Base-by-base conservation (phyloP, 148 eudicot genomes). In the Fallopia convolvulus region DNA sequence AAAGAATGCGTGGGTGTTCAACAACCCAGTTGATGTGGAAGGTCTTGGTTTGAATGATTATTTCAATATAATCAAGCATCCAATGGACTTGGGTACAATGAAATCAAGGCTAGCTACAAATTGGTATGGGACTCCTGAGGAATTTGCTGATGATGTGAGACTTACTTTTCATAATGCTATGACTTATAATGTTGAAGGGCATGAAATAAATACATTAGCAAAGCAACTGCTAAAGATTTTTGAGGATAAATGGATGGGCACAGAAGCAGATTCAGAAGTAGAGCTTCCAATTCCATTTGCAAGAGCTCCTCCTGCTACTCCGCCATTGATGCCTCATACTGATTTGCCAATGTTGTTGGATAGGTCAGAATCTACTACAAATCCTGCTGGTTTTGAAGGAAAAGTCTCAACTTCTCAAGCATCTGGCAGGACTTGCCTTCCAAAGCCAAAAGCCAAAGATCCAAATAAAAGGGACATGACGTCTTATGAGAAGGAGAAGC, bases 61-160 rank as follows among this genome's bases (percentile, higher is more conserved):
- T 79, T 86, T 86, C 49, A 89, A 85, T 4, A 86, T 93, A 68
- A 91, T 93, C 66, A 90, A 92, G 77, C 81, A 86, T 73, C 97
- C 99, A 1, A 95, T 95, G 97, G 99, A 95, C 83, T 88, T 95
- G 84, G 99, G 97, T 42, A 92, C 99, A 17, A 94, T 95, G 80
- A 95, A 92, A 78, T 78, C 92, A 52, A 87, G 90, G 89, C 85
- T 95, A 26, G 76, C 80, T 70, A 80, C 87, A 52, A 90, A 90
- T 60, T 88, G 86, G 89, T 92, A 95, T 82, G 86, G 89, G 79
- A 83, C 92, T 49, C 97, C 99, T 0, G 82, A 81, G 76, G 97
- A 91, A 73, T 91, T 95, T 66, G 93, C 93, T 0, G 36, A 61
- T 61, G 68, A 21, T 61, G 68, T 61, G 68, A 61, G 36, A 26